phyloP scores from a whole-genome alignment of 306 rosid species.

The Vicia faba region DNA sequence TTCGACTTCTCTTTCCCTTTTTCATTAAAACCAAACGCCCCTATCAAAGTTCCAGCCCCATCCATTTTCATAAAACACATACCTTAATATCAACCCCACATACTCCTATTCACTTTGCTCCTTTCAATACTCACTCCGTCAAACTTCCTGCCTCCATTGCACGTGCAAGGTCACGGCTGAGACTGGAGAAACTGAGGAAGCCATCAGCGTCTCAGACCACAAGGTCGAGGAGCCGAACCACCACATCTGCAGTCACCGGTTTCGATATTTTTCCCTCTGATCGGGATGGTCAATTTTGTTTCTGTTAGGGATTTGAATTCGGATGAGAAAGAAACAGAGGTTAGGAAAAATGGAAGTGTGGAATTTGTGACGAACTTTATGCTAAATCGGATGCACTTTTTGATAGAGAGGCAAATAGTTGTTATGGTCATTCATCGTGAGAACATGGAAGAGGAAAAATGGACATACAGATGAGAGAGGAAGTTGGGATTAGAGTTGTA shows the following conservation, averaged over 20 bases:
- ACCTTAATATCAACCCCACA: slow-evolving; percentile 37
- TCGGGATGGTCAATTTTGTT: slow-evolving; percentile 31
- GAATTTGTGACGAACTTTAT: slow-evolving; percentile 43
- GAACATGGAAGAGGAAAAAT: no score
- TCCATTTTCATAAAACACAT: no score
- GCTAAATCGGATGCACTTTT: slow-evolving; percentile 17
- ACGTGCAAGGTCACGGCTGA: slow-evolving; percentile 53
- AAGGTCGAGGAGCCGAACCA: slow-evolving; percentile 47
- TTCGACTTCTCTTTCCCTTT: no score
- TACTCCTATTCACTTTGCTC: slow-evolving; percentile 36
- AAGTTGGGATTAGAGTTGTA: no score
- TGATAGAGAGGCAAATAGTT: slow-evolving; percentile 11
- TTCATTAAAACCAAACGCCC: no score
- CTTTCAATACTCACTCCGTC: slow-evolving; percentile 34
- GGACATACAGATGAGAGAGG: no score
- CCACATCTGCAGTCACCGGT: slow-evolving; percentile 35
- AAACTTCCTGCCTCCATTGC: slow-evolving; percentile 34
- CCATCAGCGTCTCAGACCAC: slow-evolving; percentile 56
- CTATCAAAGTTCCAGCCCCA: no score
- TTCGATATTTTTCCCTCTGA: slow-evolving; percentile 52
- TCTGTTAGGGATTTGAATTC: slow-evolving; percentile 41
- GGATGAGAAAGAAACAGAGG: slow-evolving; percentile 33
- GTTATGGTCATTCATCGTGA: no score
- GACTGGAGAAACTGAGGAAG: slow-evolving; percentile 67
- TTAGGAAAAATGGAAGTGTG: slow-evolving; percentile 32